These are phyloP conservation scores for Bremia lactucae DNA, from an alignment of 352 stramenopile species.

Conservation along the genomic window DNA sequence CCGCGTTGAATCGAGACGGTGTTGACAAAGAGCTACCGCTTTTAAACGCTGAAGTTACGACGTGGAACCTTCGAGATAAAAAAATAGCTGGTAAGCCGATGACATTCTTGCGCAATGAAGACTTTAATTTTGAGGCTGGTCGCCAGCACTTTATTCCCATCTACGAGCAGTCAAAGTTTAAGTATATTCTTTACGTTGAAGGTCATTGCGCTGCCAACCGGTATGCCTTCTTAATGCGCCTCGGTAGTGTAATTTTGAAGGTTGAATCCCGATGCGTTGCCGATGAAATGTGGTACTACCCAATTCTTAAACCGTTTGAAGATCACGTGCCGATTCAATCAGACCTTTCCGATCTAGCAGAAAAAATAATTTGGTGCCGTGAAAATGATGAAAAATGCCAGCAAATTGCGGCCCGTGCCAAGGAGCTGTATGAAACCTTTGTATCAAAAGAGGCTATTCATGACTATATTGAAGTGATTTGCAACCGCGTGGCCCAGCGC, in stretches of 20 bases:
- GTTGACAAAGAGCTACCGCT: constrained; percentile 57
- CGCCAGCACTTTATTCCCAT: constrained; percentile 95
- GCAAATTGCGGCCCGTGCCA: constrained; percentile 91
- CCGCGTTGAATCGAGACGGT: constrained; percentile 1
- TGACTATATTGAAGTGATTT: constrained; percentile 96
- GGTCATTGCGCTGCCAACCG: constrained; percentile 95
- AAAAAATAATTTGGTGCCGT: constrained; percentile 97
- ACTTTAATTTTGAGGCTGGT: constrained; percentile 84
- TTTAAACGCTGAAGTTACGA: constrained; percentile 95
- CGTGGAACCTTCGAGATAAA: constrained; percentile 94
- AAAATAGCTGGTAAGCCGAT: constrained; percentile 92
- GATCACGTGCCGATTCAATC: constrained; percentile 96
- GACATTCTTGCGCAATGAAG: constrained; percentile 85
- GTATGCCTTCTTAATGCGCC: constrained; percentile 97
- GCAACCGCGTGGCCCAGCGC: constrained; percentile 83
- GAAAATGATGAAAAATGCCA: constrained; percentile 94
- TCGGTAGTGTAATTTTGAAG: constrained; percentile 97
- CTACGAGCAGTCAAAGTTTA: constrained; percentile 96
- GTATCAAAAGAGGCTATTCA: constrained; percentile 88
- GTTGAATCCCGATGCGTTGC: constrained; percentile 88
- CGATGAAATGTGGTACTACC: constrained; percentile 97
- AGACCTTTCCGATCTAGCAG: constrained; percentile 95
- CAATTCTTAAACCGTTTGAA: constrained; percentile 91
- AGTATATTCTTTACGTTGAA: constrained; percentile 96
- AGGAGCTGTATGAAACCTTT: constrained; percentile 90